Base-by-base conservation (phyloP, 2,329 filamentous ascomycete species). In the Alternaria atra region DNA sequence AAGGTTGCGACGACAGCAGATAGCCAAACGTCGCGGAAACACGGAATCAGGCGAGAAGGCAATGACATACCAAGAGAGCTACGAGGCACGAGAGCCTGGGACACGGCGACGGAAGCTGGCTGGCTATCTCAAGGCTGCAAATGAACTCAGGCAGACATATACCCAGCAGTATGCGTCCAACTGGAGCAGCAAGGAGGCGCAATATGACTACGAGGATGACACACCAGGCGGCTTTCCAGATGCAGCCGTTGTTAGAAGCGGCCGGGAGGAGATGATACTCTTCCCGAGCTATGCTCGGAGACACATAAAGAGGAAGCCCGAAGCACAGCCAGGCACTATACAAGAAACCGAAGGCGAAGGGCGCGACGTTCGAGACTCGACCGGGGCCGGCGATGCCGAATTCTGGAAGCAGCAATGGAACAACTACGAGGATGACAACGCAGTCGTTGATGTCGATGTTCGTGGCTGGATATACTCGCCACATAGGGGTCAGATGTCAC, bases 381-480 rank as follows among this genome's bases (percentile, higher is more conserved):
- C 80, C 65, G 77, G 79, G 2, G 81, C 86, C 32, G 84, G 83
- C 44, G 89, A 93, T 65, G 86, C 88, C 44, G 89, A 93, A 39
- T 94, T 91, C 76, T 94, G 91, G 90, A 87, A 86, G 42, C 83
- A 87, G 55, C 89, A 94, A 72, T 97, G 92, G 91, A 88, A 94
- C 58, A 86, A 86, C 62, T 86, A 90, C 54, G 91, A 97, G 76
- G 90, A 94, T 61, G 89, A 93, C 71, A 91, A 91, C 76, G 93
- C 94, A 0, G 84, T 97, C 4, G 91, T 97, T 1, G 94, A 98
- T 74, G 92, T 98, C 6, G 94, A 99, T 76, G 92, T 99, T 25
- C 87, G 94, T 68, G 95, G 95, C 13, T 99, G 96, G 95, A 87
- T 98, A 52, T 99, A 97, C 78, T 88, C 89, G 39, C 94, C 94